Evolutionary conservation across 164 flowering plant species (phyloP).

Genomic region (Nelumbo lutea): DNA sequence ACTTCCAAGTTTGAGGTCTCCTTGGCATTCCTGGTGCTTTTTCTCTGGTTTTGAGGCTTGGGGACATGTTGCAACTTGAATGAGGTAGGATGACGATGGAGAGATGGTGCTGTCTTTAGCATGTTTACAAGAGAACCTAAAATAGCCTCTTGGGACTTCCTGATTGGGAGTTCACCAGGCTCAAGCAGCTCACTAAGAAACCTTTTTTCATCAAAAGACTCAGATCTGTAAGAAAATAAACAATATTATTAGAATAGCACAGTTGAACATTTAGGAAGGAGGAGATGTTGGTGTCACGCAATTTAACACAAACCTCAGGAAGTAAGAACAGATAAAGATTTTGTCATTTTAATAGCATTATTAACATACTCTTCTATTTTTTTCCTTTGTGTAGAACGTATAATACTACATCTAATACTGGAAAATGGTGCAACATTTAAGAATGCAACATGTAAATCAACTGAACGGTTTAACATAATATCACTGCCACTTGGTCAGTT

Average conservation of each 20-base stretch:
- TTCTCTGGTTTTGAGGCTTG: slow-evolving; percentile 20
- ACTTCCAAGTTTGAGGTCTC: slow-evolving; percentile 14
- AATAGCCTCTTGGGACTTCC: slow-evolving; percentile 69
- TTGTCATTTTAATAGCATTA: too few species aligned
- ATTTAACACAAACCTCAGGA: neutral
- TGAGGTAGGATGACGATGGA: slow-evolving; percentile 48
- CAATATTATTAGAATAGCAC: neutral
- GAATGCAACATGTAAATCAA: too few species aligned
- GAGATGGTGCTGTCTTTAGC: slow-evolving; percentile 74
- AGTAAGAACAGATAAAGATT: neutral
- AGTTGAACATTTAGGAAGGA: slow-evolving; percentile 2
- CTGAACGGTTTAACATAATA: too few species aligned
- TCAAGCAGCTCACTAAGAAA: slow-evolving; percentile 27
- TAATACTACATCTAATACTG: too few species aligned
- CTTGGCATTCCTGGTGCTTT: slow-evolving; percentile 14
- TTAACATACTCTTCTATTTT: too few species aligned
- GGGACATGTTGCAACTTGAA: slow-evolving; percentile 20
- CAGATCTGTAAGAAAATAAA: slow-evolving; percentile 36
- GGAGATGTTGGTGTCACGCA: neutral
- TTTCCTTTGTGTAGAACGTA: too few species aligned
- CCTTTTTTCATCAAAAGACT: slow-evolving; percentile 46
- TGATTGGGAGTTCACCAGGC: slow-evolving; percentile 32
- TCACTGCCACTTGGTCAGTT: too few species aligned
- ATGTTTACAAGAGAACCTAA: slow-evolving; percentile 68
- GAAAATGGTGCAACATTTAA: too few species aligned